Evolutionary conservation across 768 basidiomycete genomes (phyloP), one percentile per base, ranked within the genome.

Genomic region (Boletus vinaceobasis): DNA sequence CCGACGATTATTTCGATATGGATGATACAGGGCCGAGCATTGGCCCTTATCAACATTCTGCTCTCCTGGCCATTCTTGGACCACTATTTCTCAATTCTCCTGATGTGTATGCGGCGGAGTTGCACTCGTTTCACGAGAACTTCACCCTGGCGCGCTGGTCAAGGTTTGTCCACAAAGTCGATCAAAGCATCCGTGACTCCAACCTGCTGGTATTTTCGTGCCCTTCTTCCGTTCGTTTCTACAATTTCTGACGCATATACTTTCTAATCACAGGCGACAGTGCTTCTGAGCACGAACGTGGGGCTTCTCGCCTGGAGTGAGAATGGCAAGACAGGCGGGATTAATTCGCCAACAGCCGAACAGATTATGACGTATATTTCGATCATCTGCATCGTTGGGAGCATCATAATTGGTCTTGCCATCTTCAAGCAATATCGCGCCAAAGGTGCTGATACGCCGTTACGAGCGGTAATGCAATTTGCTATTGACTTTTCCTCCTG

Each of bases 381-480:
- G 11, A 70, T 62, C 39, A 64, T 71, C 35, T 66, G 60, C 38
- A 68, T 55, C 15, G 58, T 57, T 15, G 68, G 70, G 19, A 70
- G 68, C 23, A 70, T 70, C n/a, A 58, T 67, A 35, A 50, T 55
- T 15, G 68, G 68, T 53, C 68, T 70, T 2, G 51, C 60, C 36
- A 71, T 70, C 35, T 71, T 61, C 9, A 70, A 70, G 43, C 68
- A 71, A 53, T 70, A 70, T 38, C 68, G 68, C 42, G 68, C 68
- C 43, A 70, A 59, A 32, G 65, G 68, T 3, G 70, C 61, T 2
- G 68, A 70, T 44, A 70, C 70, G 3, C 68, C 70, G 23, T 43
- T 65, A 26, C 64, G 60, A 53, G 68, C 70, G 52, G 68, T 70
- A 59, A 56, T 51, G 0, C 7, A 13, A 1, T 50, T 14, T 15